Evolutionary conservation across 192 early-diverging fungal genomes (phyloP).

Genomic region (Paraglomus brasilianum): DNA sequence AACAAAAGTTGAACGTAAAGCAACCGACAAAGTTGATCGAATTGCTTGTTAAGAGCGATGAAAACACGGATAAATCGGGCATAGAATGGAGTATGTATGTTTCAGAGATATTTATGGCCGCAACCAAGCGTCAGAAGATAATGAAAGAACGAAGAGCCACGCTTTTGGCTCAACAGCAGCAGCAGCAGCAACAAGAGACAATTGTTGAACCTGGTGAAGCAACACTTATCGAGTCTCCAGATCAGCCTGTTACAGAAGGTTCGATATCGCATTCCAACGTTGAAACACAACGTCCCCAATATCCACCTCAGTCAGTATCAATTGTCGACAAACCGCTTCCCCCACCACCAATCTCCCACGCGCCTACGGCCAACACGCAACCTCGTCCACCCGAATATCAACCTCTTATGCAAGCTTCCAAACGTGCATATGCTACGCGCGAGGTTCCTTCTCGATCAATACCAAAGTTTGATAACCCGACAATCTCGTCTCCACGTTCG

Average conservation of each 20-base stretch:
- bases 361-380: background rate
- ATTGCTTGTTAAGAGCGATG: conserved; percentile 18
- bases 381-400: background rate
- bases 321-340: background rate
- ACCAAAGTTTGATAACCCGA: no score
- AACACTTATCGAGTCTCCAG: no score
- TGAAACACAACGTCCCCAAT: no score
- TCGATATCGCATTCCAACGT: no score
- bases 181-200: background rate
- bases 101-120: conserved; percentile 20
- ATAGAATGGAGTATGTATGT: conserved; percentile 24
- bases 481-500: no score
- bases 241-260: no score
- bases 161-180: background rate
- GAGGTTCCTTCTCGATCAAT: no score
- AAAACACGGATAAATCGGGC: background rate
- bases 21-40: background rate
- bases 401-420: no score
- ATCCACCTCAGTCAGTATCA: no score
- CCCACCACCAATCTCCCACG: background rate
- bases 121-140: background rate
- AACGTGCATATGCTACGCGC: no score
- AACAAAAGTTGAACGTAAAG: conserved; percentile 10
- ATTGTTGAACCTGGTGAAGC: background rate
- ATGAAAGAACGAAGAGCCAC: background rate